Evolutionary conservation across 371 early-diverging fungal species (phyloP).

Genomic region (Mucor sp.): DNA sequence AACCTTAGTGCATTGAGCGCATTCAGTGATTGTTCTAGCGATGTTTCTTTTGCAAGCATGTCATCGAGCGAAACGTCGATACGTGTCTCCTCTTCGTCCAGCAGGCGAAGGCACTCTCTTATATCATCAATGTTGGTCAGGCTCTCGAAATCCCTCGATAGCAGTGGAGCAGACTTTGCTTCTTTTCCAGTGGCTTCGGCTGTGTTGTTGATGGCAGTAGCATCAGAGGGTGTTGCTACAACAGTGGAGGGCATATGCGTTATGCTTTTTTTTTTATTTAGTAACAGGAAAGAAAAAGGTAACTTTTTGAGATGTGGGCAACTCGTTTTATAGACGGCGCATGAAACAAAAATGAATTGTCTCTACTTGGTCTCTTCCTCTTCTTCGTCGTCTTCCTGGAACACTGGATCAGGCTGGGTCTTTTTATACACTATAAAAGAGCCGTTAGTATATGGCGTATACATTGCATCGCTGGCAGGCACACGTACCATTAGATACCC

Average conservation of each 20-base stretch:
- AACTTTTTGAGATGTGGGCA: not conserved
- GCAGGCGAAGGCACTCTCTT: constrained; percentile 59
- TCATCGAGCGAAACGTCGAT: constrained; percentile 67
- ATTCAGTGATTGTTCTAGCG: constrained; percentile 27
- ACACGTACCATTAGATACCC: constrained; percentile 71
- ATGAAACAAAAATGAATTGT: not conserved
- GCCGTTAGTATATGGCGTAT: not conserved
- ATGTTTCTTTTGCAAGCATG: constrained; percentile 42
- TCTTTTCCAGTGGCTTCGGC: not conserved
- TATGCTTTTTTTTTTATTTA: not conserved
- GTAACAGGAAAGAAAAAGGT: not conserved
- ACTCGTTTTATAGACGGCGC: not conserved
- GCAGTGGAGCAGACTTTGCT: not conserved
- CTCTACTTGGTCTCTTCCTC: constrained; percentile 66
- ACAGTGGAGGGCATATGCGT: constrained; percentile 4
- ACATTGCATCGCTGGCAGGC: not conserved
- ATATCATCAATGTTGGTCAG: constrained; percentile 70
- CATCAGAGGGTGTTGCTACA: not conserved
- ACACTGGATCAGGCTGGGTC: constrained; percentile 82
- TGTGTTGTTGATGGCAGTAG: not conserved
- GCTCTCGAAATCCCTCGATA: constrained; percentile 15
- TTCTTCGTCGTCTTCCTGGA: constrained; percentile 63
- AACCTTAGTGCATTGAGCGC: constrained; percentile 56
- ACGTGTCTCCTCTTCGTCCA: constrained; percentile 69
- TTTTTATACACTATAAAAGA: constrained; percentile 74